Evolutionary conservation across 306 rosid genomes (phyloP), one percentile per base, ranked within the genome.

Genomic region (Prosopis cineraria): DNA sequence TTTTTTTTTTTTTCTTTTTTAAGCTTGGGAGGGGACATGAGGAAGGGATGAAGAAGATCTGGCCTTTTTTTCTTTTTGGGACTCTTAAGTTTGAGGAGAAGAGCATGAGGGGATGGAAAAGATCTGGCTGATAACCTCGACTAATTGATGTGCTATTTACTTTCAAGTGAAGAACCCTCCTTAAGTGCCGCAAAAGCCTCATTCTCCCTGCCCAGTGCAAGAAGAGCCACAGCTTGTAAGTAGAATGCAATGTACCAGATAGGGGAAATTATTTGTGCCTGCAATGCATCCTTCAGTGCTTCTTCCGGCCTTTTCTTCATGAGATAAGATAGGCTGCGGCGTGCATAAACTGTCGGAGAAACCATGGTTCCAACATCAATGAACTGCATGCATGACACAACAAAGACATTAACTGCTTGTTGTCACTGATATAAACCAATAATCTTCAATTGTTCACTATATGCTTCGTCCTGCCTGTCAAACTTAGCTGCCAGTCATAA

Each of bases 281-380:
- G 98, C 55, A 77, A 30, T 40, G 98, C 98, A 79, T 93, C 99
- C 31, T 79, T 75, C 29, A 93, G 89, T 72, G 97, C 99, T 82
- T 93, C 94, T 58, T 88, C 86, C 20, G 93, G 89, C 98, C 84
- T 89, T 31, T 85, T 89, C 78, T 29, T 86, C 74, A 90, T 75
- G 68, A 95, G 93, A 80, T 89, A 86, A 37, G 86, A 86, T 78
- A 95, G 85, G 81, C 99, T 86, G 22, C 99, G 97, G 17, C 99
- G 96, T 24, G 97, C 98, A 81, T 75, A 96, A 70, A 96, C 80
- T 3, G 94, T 96, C 0, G 99, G 98, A 36, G 98, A 93, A 71
- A 86, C 78, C 98, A 91, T 91, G 52, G 94, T 91, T 73, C 99
- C 98, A 52, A 83, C 97, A 0, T 81, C 88, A 37, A 93, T 91